Conservation (phyloP, 2,329 filamentous ascomycete species). For the Talaromyces sp. region DNA sequence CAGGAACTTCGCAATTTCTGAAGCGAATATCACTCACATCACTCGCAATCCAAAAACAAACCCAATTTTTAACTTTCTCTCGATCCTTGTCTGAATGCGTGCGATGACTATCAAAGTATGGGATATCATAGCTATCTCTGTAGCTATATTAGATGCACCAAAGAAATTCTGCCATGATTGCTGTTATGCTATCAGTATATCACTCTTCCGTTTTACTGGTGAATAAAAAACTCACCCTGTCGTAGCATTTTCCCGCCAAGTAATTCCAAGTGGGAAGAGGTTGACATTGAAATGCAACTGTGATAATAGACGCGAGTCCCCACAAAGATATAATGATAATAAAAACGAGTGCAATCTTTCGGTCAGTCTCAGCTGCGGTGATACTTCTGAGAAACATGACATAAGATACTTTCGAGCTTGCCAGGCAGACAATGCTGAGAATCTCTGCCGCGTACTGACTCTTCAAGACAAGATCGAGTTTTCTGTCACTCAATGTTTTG, state of each 20-base stretch:
- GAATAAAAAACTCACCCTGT: constrained; percentile 13
- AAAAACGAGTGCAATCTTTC: constrained; percentile 13
- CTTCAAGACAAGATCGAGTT: constrained; percentile 16
- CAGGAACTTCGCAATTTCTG: not conserved
- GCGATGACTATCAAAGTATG: constrained; percentile 19
- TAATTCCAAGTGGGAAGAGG: constrained; percentile 17
- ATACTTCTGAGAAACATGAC: constrained; percentile 19
- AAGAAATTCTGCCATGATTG: constrained; percentile 21
- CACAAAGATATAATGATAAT: constrained; percentile 13
- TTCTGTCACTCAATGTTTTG: constrained; percentile 4
- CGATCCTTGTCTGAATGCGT: constrained; percentile 16
- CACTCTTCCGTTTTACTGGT: too few species aligned
- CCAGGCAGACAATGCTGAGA: constrained; percentile 17
- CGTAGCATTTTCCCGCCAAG: constrained; percentile 15
- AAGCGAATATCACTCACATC: constrained; percentile 13
- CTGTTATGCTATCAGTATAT: constrained; percentile 5
- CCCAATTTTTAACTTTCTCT: constrained; percentile 14
- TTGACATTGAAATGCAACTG: constrained; percentile 17
- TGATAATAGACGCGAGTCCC: constrained; percentile 13
- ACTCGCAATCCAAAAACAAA: constrained; percentile 19
- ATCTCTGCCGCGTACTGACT: constrained; percentile 18
- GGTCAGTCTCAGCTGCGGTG: constrained; percentile 16
- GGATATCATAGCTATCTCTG: constrained; percentile 18
- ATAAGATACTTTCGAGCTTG: constrained; percentile 20
- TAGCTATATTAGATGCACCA: constrained; percentile 20